Evolutionary conservation across 2,329 filamentous ascomycete genomes (phyloP).

Genomic region (Colletotrichum liaoningense): DNA sequence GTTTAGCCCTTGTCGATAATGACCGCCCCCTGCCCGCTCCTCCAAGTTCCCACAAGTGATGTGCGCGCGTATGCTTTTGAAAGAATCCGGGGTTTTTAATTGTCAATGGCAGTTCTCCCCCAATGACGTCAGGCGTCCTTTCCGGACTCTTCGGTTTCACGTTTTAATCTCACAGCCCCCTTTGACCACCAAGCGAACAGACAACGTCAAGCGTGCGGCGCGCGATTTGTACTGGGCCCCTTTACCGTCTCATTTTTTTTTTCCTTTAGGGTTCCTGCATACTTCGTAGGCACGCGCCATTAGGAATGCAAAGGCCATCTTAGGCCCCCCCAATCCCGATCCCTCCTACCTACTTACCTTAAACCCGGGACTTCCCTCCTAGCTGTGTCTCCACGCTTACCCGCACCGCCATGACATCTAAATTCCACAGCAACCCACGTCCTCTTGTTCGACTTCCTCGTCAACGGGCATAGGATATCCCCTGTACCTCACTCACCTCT

Average conservation of each 20-base stretch:
- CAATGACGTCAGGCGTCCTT: conserved; percentile 1
- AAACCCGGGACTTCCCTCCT: not conserved
- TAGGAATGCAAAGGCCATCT: not conserved
- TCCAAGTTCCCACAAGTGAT: not conserved
- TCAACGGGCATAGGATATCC: not conserved
- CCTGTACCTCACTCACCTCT: not conserved
- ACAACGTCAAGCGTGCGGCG: not conserved
- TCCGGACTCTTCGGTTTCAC: not conserved
- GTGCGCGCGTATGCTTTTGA: not conserved
- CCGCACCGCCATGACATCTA: conserved; percentile 3
- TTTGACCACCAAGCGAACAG: not conserved
- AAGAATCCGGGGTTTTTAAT: not conserved
- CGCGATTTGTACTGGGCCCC: not conserved
- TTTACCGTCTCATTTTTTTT: not conserved
- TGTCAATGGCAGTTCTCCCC: not conserved
- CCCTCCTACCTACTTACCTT: not conserved
- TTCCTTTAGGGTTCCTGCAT: not conserved
- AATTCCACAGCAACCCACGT: not conserved
- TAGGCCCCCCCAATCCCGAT: not conserved
- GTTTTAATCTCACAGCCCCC: not conserved
- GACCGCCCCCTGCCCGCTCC: not conserved
- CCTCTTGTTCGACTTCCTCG: not conserved
- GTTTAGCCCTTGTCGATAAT: not conserved
- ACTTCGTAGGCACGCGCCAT: not conserved
- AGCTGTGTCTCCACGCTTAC: not conserved